These are phyloP conservation scores for Ceratobasidium sp. DNA, from an alignment of 1,284 basidiomycete species.

Conservation along the genomic window DNA sequence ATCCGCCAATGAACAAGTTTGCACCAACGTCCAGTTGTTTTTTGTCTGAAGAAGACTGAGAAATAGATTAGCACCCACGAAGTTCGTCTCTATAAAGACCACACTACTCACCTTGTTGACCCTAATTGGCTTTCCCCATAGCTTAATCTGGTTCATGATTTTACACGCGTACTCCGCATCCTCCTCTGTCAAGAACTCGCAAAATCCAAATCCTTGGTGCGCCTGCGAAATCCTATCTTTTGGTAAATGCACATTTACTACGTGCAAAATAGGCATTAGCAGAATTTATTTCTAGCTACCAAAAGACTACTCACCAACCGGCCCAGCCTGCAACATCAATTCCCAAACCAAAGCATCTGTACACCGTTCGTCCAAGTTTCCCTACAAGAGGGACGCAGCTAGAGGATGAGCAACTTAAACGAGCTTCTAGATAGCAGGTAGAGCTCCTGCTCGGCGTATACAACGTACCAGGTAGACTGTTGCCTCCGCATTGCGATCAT, in stretches of 20 bases:
- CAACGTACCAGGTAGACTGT: constrained; percentile 88
- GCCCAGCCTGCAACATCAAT: constrained; percentile 97
- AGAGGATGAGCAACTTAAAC: constrained; percentile 32
- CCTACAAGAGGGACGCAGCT: constrained; percentile 61
- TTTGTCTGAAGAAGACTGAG: constrained; percentile 90
- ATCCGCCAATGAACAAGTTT: constrained; percentile 94
- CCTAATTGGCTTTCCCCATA: constrained; percentile 97
- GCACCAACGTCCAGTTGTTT: constrained; percentile 98
- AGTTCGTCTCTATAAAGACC: constrained; percentile 11
- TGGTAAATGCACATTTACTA: constrained; percentile 98
- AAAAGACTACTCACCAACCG: constrained; percentile 77
- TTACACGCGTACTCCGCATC: constrained; percentile 99
- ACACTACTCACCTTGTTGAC: constrained; percentile 87
- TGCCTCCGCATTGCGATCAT: constrained; percentile 94
- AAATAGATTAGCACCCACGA: constrained; percentile 30
- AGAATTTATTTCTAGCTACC: constrained; percentile 21
- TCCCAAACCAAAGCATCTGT: constrained; percentile 97
- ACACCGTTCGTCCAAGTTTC: constrained; percentile 95
- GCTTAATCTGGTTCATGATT: constrained; percentile 99
- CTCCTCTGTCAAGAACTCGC: constrained; percentile 97
- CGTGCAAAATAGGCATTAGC: constrained; percentile 15
- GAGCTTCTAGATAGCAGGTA: background rate
- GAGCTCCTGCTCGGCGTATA: constrained; percentile 1
- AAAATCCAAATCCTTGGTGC: constrained; percentile 99
- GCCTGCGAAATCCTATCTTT: constrained; percentile 98